Evolutionary conservation across 768 basidiomycete genomes (phyloP).

Genomic region (Kwoniella bestiolae): DNA sequence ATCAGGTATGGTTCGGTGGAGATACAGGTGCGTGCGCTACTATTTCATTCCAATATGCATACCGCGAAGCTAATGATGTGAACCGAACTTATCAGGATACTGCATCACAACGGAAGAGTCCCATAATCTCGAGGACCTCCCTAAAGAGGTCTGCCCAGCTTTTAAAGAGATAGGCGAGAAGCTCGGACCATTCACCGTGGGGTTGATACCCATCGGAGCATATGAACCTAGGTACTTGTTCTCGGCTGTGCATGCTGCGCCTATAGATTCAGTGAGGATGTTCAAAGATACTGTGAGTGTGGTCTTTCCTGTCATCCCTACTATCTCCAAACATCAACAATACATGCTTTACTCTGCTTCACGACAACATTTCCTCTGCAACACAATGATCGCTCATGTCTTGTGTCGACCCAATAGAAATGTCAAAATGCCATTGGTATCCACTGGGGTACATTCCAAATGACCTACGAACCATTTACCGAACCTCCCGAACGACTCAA

Average conservation of each 20-base stretch:
- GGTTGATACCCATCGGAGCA: slow-evolving; percentile 67
- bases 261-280: slow-evolving; percentile 70
- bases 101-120: slow-evolving; percentile 43
- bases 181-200: slow-evolving; percentile 70
- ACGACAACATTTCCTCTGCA: neutral
- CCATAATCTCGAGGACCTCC: slow-evolving; percentile 39
- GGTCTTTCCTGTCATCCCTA: no score
- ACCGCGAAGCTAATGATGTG: neutral
- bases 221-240: slow-evolving; percentile 55
- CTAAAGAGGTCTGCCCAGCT: slow-evolving; percentile 66
- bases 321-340: no score
- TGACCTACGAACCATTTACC: slow-evolving; percentile 59
- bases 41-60: slow-evolving; percentile 2
- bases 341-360: neutral
- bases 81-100: slow-evolving; percentile 50
- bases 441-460: slow-evolving; percentile 65
- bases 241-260: slow-evolving; percentile 69
- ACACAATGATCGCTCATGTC: neutral
- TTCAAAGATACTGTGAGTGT: slow-evolving; percentile 67
- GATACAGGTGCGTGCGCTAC: slow-evolving; percentile 69
- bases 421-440: slow-evolving; percentile 67
- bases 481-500: slow-evolving; percentile 67
- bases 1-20: slow-evolving; percentile 64
- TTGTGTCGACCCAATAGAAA: slow-evolving; percentile 28
- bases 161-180: slow-evolving; percentile 72